phyloP scores from a whole-genome alignment of 148 eudicot species.

The Pharnaceum exiguum region DNA sequence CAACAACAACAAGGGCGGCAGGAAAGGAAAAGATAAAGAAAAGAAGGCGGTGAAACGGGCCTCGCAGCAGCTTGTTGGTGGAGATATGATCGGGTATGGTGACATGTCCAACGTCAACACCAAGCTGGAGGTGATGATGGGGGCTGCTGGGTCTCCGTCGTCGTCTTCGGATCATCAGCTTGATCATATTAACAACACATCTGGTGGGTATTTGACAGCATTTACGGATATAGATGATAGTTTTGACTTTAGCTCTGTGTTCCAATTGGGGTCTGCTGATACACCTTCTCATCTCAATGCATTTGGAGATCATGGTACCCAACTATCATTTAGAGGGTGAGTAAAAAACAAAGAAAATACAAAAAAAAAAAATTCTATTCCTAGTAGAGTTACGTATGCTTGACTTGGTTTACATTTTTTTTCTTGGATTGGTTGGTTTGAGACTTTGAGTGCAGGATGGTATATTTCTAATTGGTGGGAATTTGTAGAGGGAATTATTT shows the following conservation, averaged over 20 bases:
- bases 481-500: background rate
- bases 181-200: slow-evolving; percentile 17
- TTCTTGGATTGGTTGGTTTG: slow-evolving; percentile 9
- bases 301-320: slow-evolving; percentile 18
- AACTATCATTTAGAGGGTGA: slow-evolving; percentile 22
- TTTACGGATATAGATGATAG: slow-evolving; percentile 53
- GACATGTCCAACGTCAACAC: slow-evolving; percentile 13
- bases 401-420: slow-evolving; percentile 28
- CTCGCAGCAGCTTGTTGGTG: background rate
- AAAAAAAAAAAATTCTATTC: background rate
- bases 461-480: slow-evolving; percentile 12
- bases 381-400: background rate
- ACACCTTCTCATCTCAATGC: slow-evolving; percentile 21
- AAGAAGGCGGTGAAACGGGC: slow-evolving; percentile 10
- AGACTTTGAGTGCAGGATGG: slow-evolving; percentile 1
- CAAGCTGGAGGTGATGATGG: slow-evolving; percentile 18
- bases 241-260: slow-evolving; percentile 35
- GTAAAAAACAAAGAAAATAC: slow-evolving; percentile 18
- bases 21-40: slow-evolving; percentile 10
- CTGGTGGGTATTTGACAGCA: slow-evolving; percentile 44
- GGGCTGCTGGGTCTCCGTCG: slow-evolving; percentile 12
- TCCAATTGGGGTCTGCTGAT: slow-evolving; percentile 37
- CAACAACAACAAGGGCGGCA: background rate
- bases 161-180: slow-evolving; percentile 13
- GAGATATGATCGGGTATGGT: background rate